These are phyloP conservation scores for Pestalotiopsis sp. DNA, from an alignment of 2,329 filamentous ascomycete species.

Conservation along the genomic window DNA sequence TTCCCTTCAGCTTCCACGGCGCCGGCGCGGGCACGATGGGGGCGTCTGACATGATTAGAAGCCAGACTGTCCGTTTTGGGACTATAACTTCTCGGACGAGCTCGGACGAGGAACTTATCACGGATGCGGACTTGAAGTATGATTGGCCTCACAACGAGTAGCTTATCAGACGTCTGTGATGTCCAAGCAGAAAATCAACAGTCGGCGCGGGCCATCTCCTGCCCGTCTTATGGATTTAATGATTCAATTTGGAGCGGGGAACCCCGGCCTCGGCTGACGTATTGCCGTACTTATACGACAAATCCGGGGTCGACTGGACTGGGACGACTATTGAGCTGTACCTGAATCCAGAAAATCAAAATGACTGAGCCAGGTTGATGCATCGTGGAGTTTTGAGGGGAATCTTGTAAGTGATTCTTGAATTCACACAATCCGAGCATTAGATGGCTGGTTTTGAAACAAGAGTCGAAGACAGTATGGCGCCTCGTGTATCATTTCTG, in stretches of 20 bases:
- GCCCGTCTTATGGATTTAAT: background rate
- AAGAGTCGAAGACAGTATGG: no score
- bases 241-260: background rate
- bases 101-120: no score
- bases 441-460: no score
- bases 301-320: background rate
- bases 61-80: background rate
- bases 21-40: conserved; percentile 28
- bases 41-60: conserved; percentile 16
- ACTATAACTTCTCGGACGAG: no score
- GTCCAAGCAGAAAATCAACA: background rate
- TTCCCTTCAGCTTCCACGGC: conserved; percentile 49
- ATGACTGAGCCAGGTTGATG: no score
- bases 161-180: background rate
- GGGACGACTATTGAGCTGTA: background rate
- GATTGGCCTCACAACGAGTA: background rate
- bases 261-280: background rate
- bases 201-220: background rate
- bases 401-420: no score
- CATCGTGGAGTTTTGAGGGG: no score
- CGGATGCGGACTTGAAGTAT: background rate
- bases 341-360: background rate
- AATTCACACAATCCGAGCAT: no score
- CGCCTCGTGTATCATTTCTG: no score
- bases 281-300: background rate